These are phyloP conservation scores for Lodderomyces parapsilosis DNA, from an alignment of 1,139 yeast species.

Conservation along the genomic window DNA sequence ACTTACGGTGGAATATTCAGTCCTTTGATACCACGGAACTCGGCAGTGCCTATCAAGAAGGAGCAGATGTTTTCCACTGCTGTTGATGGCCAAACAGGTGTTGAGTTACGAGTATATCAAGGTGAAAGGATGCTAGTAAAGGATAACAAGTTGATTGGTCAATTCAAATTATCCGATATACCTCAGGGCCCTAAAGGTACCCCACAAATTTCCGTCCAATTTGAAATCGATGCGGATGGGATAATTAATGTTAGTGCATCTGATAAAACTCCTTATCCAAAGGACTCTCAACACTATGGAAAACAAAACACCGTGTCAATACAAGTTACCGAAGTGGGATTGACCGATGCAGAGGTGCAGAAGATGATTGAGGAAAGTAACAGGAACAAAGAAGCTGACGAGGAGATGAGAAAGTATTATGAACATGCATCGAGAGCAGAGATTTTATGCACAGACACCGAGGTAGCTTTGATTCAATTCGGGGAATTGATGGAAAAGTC, in stretches of 20 bases:
- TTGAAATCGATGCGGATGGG: conserved; percentile 82
- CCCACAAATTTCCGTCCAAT: conserved; percentile 72
- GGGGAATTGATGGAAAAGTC: conserved; percentile 38
- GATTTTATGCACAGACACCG: conserved; percentile 55
- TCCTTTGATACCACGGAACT: conserved; percentile 72
- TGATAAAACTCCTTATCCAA: conserved; percentile 57
- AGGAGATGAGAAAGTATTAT: conserved; percentile 36
- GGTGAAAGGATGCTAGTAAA: conserved; percentile 76
- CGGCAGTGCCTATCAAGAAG: conserved; percentile 71
- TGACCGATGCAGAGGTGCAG: conserved; percentile 63
- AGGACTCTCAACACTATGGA: conserved; percentile 26
- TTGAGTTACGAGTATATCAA: conserved; percentile 73
- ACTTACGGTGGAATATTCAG: conserved; percentile 81
- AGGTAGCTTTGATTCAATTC: conserved; percentile 47
- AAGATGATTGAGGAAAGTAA: conserved; percentile 54
- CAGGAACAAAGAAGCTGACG: conserved; percentile 41
- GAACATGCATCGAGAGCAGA: conserved; percentile 56
- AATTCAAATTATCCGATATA: conserved; percentile 64
- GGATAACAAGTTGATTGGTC: conserved; percentile 72
- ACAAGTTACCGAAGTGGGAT: conserved; percentile 67
- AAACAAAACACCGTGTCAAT: conserved; percentile 51
- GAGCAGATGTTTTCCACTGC: conserved; percentile 78
- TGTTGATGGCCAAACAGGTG: conserved; percentile 83
- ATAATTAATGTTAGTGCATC: conserved; percentile 72
- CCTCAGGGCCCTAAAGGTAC: conserved; percentile 75